Conservation (phyloP, 2,329 filamentous ascomycete species). For the Stachybotrys chlorohalonatus region DNA sequence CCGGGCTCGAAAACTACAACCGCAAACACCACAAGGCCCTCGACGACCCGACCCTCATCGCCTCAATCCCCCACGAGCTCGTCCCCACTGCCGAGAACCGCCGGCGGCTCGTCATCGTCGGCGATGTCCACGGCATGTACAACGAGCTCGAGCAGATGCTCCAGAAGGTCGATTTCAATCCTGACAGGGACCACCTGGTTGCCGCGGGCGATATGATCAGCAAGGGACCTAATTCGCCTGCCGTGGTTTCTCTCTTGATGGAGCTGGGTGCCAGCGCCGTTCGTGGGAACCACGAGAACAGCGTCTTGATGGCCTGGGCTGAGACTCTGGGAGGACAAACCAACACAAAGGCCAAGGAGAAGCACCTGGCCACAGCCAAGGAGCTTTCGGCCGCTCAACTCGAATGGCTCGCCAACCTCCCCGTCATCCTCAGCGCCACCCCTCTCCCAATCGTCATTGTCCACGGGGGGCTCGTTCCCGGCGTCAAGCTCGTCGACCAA, state of each 20-base stretch:
- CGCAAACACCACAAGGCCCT: constrained; percentile 10
- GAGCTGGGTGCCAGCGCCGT: constrained; percentile 68
- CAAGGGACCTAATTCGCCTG: constrained; percentile 77
- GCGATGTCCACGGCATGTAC: constrained; percentile 88
- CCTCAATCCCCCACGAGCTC: constrained; percentile 17
- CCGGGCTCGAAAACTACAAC: background rate
- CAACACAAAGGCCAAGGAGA: constrained; percentile 13
- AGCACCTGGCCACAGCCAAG: constrained; percentile 46
- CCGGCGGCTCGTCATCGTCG: constrained; percentile 68
- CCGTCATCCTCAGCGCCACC: constrained; percentile 72
- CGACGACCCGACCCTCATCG: constrained; percentile 19
- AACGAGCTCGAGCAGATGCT: constrained; percentile 58
- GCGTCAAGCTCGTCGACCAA: constrained; percentile 57
- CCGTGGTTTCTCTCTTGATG: constrained; percentile 69
- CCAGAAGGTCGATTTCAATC: constrained; percentile 53
- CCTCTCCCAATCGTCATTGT: constrained; percentile 58
- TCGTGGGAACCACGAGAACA: constrained; percentile 88
- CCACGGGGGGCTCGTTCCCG: constrained; percentile 79
- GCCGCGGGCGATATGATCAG: constrained; percentile 72
- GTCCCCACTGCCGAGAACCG: constrained; percentile 25
- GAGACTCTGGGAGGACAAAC: constrained; percentile 16
- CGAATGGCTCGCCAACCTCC: constrained; percentile 59
- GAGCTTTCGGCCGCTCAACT: constrained; percentile 49
- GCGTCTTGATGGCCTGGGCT: constrained; percentile 59
- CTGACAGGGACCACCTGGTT: constrained; percentile 57